A percentile compares a stretch with the other conserved stretches of the same genome.
These are phyloP conservation scores for Rhodamnia argentea DNA, from an alignment of 345 rosid species.

Conservation along the genomic window DNA sequence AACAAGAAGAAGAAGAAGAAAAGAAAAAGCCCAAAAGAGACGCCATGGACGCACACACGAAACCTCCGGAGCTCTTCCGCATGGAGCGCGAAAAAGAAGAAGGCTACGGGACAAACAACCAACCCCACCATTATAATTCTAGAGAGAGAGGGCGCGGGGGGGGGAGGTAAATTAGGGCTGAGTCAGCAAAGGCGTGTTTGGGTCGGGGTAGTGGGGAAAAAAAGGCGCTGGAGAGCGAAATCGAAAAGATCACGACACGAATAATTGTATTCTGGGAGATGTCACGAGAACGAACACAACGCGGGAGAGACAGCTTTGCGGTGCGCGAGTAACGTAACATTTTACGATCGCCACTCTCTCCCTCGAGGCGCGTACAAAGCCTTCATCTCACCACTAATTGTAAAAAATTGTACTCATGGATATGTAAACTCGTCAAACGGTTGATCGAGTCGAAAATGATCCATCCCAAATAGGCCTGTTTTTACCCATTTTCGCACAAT, in stretches of 20 bases:
- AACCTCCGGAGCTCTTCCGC: not conserved
- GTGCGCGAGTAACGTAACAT: not conserved
- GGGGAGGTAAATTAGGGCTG: not conserved
- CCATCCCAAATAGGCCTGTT: too few species aligned
- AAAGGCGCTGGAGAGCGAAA: not conserved
- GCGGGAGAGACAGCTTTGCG: slow-evolving; percentile 5
- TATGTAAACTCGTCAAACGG: too few species aligned
- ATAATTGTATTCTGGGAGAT: not conserved
- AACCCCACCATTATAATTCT: not conserved
- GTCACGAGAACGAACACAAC: slow-evolving; percentile 5
- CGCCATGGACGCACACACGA: slow-evolving; percentile 6
- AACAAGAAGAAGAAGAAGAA: not conserved
- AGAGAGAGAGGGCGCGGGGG: not conserved
- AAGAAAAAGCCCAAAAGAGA: not conserved
- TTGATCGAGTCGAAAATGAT: too few species aligned
- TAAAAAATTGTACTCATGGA: too few species aligned
- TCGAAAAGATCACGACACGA: not conserved
- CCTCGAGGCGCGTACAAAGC: not conserved
- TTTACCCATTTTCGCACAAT: too few species aligned
- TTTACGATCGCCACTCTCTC: not conserved
- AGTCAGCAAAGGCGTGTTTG: slow-evolving; percentile 8
- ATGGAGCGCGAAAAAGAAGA: not conserved
- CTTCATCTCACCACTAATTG: too few species aligned
- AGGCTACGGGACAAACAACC: not conserved
- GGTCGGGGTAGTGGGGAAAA: not conserved